These are phyloP conservation scores for Eremochloa ophiuroides DNA, from an alignment of 176 grass and related monocot species.

Conservation along the genomic window DNA sequence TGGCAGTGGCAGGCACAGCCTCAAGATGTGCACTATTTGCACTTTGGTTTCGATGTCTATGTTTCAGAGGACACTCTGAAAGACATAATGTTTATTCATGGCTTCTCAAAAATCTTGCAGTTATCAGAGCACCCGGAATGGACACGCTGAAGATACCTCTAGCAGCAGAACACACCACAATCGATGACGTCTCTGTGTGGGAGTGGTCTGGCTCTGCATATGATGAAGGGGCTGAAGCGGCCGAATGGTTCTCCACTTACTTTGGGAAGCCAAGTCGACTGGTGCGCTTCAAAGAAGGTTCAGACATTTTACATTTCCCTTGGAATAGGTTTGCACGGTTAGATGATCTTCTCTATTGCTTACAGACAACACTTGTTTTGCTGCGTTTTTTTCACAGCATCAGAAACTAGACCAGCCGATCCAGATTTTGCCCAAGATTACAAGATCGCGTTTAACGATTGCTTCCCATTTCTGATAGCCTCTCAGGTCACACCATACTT, in stretches of 20 bases:
- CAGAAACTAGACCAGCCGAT: slow-evolving; percentile 58
- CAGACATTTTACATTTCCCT: neutral
- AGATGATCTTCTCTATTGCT: neutral
- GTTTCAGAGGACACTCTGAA: neutral
- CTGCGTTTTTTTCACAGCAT: slow-evolving; percentile 24
- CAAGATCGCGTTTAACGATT: slow-evolving; percentile 58
- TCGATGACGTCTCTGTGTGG: slow-evolving; percentile 72
- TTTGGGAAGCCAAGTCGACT: slow-evolving; percentile 70
- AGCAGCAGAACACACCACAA: neutral
- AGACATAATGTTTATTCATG: neutral
- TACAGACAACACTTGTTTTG: neutral
- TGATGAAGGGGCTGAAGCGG: slow-evolving; percentile 66
- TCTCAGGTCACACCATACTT: slow-evolving; percentile 58
- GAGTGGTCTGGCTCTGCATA: slow-evolving; percentile 86
- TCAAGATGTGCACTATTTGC: neutral
- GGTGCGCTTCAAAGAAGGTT: slow-evolving; percentile 65
- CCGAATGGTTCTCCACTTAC: slow-evolving; percentile 71
- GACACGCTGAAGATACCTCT: slow-evolving; percentile 56
- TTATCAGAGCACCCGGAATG: slow-evolving; percentile 81
- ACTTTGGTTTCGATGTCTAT: neutral
- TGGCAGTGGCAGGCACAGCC: neutral
- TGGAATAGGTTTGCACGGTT: neutral
- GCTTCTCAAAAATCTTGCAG: slow-evolving; percentile 27
- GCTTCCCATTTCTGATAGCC: slow-evolving; percentile 65
- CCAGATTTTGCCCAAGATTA: slow-evolving; percentile 62